These are phyloP conservation scores for Stramenopiles sp. DNA, from an alignment of 352 stramenopile genomes.

Conservation along the genomic window DNA sequence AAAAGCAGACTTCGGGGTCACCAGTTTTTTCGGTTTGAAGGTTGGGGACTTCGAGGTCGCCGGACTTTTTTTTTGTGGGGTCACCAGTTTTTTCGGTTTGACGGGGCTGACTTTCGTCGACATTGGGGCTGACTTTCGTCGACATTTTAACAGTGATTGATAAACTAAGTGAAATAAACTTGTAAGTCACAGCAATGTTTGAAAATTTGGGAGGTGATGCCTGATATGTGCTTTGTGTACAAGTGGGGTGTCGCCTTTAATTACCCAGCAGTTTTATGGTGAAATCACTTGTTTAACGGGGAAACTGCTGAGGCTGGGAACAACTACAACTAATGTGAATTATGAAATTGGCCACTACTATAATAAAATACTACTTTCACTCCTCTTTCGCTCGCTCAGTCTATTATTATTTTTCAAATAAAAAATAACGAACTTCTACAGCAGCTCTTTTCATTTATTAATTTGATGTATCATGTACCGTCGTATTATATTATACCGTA, in stretches of 20 bases:
- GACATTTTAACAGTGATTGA: too few relatives aligned
- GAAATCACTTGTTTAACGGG: not conserved
- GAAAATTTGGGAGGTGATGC: too few relatives aligned
- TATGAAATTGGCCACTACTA: not conserved
- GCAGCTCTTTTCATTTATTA: too few relatives aligned
- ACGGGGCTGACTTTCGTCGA: not conserved
- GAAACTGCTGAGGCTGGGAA: not conserved
- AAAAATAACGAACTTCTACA: not conserved
- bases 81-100: not conserved
- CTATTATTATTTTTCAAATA: not conserved
- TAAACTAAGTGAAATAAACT: too few relatives aligned
- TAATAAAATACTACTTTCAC: slow-evolving; percentile 3
- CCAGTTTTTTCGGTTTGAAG: not conserved
- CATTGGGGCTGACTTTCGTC: too few relatives aligned
- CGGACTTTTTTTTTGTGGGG: not conserved
- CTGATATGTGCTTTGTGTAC: too few relatives aligned
- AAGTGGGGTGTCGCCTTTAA: too few relatives aligned
- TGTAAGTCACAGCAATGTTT: too few relatives aligned
- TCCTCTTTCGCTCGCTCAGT: not conserved
- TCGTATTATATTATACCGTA: too few relatives aligned
- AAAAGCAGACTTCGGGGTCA: not conserved
- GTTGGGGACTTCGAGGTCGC: not conserved
- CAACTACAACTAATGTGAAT: not conserved
- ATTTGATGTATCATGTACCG: too few relatives aligned
- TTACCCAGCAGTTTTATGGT: not conserved